Evolutionary conservation across 176 grass and related monocot genomes (phyloP), one percentile per base, ranked within the genome.

Genomic region (Aegilops sharonensis): DNA sequence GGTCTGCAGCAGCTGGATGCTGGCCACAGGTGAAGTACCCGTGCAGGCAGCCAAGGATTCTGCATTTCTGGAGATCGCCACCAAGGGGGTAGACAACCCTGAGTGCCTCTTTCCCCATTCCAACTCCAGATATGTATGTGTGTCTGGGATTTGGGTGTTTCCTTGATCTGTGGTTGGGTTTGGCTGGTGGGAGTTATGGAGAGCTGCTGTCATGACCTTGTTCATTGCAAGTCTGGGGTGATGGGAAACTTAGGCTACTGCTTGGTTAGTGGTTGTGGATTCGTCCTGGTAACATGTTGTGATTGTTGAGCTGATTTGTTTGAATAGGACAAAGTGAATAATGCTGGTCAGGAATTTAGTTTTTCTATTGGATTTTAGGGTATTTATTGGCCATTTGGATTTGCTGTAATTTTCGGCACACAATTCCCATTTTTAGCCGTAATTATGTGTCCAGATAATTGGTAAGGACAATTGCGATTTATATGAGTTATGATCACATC

Each of bases 371-470:
- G 25, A 2, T 25, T 31, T 54, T 11, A 31, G 1, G 29, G 25
- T 76, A 31, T 76, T 14, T 30, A 45, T 76, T 76, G 25, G 72
- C 45, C 50, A 30, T 20, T 15, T 10, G 25, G 25, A 52, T 50
- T 76, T 52, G 12, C 50, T 54, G 25, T 76, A 45, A 31, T 76
- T 54, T 76, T 17, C 10, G 34, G 34, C 34, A 52, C 14, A 45
- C 72, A 52, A 18, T 18, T 50, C 25, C 25, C 25, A 31, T 31
- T 31, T 76, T 31, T 76, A 48, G 66, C 8, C 9, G 66, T 36
- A 50, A 76, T 52, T 75, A 29, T 52, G 72, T 76, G 43, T 54
- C 72, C 72, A 52, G 25, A 76, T 76, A 76, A 27, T 31, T 17
- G 47, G 50, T 52, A 10, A 17, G 45, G 8, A 30, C 72, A 75